Conservation (phyloP, 2,329 filamentous ascomycete genomes). For the Bipolaris gigantea region DNA sequence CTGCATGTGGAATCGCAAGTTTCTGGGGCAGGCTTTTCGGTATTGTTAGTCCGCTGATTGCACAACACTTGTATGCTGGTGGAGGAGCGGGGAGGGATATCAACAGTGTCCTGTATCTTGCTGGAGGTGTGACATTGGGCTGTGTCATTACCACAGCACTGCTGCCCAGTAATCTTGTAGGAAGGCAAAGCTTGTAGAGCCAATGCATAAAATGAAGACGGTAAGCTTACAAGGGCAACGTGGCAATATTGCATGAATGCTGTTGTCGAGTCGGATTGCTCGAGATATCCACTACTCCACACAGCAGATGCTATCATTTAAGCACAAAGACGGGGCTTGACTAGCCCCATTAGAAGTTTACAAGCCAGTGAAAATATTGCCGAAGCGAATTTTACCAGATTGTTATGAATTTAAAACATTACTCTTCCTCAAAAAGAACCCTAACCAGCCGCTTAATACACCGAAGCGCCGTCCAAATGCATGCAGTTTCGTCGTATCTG, state of each 20-base stretch:
- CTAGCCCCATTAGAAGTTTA: not conserved
- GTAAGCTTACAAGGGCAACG: not conserved
- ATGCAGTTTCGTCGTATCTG: not conserved
- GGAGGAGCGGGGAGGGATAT: slow-evolving; percentile 41
- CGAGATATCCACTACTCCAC: slow-evolving; percentile 2
- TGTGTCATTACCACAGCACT: slow-evolving; percentile 57
- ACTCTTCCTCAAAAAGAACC: not conserved
- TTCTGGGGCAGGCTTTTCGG: slow-evolving; percentile 63
- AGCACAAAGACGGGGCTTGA: not conserved
- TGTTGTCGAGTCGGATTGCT: not conserved
- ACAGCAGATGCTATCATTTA: not conserved
- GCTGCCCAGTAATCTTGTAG: slow-evolving; percentile 48
- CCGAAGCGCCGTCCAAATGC: slow-evolving; percentile 4
- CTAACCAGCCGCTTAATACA: not conserved
- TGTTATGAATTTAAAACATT: not conserved
- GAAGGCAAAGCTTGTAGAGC: slow-evolving; percentile 17
- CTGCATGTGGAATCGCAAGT: slow-evolving; percentile 58
- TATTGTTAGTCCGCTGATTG: slow-evolving; percentile 61
- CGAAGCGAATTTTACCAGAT: not conserved
- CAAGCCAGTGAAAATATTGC: not conserved
- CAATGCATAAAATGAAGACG: not conserved
- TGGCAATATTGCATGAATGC: not conserved
- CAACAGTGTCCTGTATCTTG: slow-evolving; percentile 59
- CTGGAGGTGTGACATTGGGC: slow-evolving; percentile 57
- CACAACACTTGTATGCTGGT: slow-evolving; percentile 48